Percentiles rank a stretch among this genome's conserved stretches.
Conservation (phyloP, 2,329 filamentous ascomycete species). For the Exophiala mesophila region DNA sequence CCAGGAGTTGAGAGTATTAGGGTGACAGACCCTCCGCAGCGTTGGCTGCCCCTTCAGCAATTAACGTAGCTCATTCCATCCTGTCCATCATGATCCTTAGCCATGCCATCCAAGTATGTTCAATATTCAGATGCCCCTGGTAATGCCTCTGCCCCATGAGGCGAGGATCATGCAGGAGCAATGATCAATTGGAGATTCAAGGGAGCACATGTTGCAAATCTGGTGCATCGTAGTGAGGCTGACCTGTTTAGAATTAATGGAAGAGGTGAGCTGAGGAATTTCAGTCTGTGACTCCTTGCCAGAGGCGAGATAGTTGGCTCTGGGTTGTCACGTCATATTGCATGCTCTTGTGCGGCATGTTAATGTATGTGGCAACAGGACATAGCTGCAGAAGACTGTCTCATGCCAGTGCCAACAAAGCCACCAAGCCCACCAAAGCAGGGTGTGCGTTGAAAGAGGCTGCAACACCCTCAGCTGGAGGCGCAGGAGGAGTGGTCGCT, state of each 20-base stretch:
- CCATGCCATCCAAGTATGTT: neutral
- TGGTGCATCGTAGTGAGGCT: too few species aligned
- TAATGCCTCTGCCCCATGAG: too few species aligned
- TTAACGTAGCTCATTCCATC: neutral
- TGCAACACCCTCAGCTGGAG: slow-evolving; percentile 51
- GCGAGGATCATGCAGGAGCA: too few species aligned
- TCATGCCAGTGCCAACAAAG: slow-evolving; percentile 21
- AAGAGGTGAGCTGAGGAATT: too few species aligned
- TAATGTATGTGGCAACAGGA: neutral
- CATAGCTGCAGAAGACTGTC: slow-evolving; percentile 23
- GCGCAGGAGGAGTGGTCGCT: slow-evolving; percentile 17
- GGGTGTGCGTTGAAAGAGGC: slow-evolving; percentile 81
- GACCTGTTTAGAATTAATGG: too few species aligned
- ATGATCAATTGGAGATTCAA: too few species aligned
- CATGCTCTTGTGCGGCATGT: neutral
- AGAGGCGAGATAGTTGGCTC: too few species aligned
- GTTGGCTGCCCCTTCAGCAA: too few species aligned
- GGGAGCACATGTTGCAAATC: too few species aligned
- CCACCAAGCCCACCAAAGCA: slow-evolving; percentile 43
- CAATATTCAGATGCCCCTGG: neutral
- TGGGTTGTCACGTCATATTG: neutral
- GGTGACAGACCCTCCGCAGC: too few species aligned
- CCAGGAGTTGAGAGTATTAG: too few species aligned
- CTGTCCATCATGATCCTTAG: neutral
- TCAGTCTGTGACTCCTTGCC: too few species aligned